Evolutionary conservation across 2,329 filamentous ascomycete genomes (phyloP).

Genomic region (Aulographum hederae): DNA sequence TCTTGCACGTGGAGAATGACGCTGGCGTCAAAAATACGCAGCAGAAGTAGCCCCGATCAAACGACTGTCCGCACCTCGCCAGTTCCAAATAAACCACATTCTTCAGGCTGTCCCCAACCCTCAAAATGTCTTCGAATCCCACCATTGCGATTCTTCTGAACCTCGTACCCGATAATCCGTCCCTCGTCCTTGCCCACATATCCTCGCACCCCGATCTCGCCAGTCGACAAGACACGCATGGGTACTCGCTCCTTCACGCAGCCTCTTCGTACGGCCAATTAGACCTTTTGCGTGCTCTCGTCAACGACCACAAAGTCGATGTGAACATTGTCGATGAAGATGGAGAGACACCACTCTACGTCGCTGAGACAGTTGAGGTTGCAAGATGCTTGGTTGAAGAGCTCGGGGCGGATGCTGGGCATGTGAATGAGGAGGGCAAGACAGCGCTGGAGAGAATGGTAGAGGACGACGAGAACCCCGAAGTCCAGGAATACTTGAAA

Average conservation of each 20-base stretch:
- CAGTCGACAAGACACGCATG: conserved; percentile 66
- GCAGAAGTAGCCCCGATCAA: no score
- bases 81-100: no score
- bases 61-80: no score
- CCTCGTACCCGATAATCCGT: conserved; percentile 62
- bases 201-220: conserved; percentile 56
- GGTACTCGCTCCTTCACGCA: conserved; percentile 87
- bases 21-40: no score
- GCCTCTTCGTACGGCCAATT: conserved; percentile 83
- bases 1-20: no score
- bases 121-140: background rate
- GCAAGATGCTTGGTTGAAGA: conserved; percentile 71
- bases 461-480: conserved; percentile 59
- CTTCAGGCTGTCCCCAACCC: background rate
- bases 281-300: conserved; percentile 56
- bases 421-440: conserved; percentile 54
- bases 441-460: conserved; percentile 69
- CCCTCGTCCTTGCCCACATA: conserved; percentile 56
- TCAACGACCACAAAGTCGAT: conserved; percentile 59
- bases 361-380: conserved; percentile 64
- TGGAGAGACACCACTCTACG: conserved; percentile 84
- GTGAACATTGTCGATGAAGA: conserved; percentile 79
- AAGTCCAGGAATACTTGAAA: conserved; percentile 54
- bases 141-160: conserved; percentile 28
- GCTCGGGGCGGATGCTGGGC: conserved; percentile 47